Conservation (phyloP, 169 alveolate species). For the Blepharisma undulans region DNA sequence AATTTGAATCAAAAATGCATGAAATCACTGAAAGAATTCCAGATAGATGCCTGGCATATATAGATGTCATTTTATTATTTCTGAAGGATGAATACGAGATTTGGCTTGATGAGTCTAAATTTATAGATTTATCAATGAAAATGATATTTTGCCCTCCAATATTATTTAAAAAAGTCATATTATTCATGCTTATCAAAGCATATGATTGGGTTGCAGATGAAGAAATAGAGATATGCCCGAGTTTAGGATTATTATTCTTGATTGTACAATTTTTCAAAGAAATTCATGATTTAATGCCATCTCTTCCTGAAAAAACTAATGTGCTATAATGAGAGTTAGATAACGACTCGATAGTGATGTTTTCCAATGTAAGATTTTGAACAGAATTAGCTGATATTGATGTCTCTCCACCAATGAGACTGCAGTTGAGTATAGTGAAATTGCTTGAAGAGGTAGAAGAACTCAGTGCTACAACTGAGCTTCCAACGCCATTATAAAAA, state of each 20-base stretch:
- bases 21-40: not conserved
- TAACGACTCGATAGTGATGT: not conserved
- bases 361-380: not conserved
- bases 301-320: not conserved
- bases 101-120: not conserved
- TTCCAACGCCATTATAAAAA: not conserved
- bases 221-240: not conserved
- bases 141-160: not conserved
- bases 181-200: not conserved
- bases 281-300: not conserved
- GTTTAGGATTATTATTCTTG: not conserved
- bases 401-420: not conserved
- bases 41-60: not conserved
- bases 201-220: not conserved
- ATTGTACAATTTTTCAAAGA: not conserved
- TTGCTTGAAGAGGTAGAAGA: not conserved
- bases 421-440: not conserved
- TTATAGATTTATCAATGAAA: not conserved
- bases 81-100: not conserved
- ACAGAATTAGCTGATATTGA: not conserved
- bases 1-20: not conserved
- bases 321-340: not conserved
- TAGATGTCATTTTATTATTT: not conserved
- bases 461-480: not conserved
- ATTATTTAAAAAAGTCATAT: not conserved